Evolutionary conservation across 768 basidiomycete species (phyloP).

Genomic region (Tephrocybe sp.): DNA sequence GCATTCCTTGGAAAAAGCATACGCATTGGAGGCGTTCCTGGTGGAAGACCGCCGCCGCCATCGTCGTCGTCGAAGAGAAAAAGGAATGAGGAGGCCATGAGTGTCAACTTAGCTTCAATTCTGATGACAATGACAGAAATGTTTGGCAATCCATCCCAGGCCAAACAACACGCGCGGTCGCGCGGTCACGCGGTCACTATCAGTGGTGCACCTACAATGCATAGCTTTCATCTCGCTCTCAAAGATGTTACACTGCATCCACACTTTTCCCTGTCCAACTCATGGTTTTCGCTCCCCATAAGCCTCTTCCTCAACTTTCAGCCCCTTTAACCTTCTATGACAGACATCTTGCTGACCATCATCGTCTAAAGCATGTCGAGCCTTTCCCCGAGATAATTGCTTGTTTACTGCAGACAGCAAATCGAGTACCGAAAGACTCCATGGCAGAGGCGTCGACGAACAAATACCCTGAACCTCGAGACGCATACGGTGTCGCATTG

Average conservation of each 20-base stretch:
- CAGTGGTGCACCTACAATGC: neutral
- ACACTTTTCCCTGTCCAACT: too few species aligned
- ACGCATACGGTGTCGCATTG: conserved; percentile 1
- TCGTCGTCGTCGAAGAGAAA: conserved; percentile 27
- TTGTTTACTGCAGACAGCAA: neutral
- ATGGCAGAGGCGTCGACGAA: too few species aligned
- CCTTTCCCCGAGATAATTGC: neutral
- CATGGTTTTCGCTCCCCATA: too few species aligned
- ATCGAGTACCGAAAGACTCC: too few species aligned
- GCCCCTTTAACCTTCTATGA: conserved; percentile 6
- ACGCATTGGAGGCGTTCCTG: conserved; percentile 29
- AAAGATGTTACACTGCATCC: too few species aligned
- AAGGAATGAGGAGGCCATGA: conserved; percentile 17
- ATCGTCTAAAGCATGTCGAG: neutral
- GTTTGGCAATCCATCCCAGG: neutral
- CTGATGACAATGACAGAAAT: conserved; percentile 2
- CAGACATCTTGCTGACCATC: neutral
- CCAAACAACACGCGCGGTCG: conserved; percentile 6
- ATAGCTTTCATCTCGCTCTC: too few species aligned
- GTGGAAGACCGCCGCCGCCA: conserved; percentile 33
- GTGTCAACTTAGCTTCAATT: neutral
- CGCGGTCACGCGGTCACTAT: neutral
- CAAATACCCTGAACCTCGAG: neutral
- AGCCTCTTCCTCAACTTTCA: neutral
- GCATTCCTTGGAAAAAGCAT: neutral